A percentile compares a stretch with the other conserved stretches of the same genome.
phyloP scores from a whole-genome alignment of 495 filamentous ascomycete genomes.

The Neurospora sublineolata region DNA sequence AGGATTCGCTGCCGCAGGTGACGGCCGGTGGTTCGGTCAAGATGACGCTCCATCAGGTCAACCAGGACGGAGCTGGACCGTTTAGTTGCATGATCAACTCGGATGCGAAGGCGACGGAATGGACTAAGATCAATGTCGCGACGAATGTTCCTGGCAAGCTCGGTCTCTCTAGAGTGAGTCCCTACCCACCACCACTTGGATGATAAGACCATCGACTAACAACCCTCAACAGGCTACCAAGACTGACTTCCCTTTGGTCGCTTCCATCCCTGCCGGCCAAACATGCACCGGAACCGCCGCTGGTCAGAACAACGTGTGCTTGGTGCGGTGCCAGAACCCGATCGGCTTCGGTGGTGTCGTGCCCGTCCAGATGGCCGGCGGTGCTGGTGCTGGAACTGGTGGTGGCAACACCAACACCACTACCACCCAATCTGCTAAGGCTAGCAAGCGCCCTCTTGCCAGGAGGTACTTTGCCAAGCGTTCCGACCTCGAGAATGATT shows the following conservation, averaged over 20 bases:
- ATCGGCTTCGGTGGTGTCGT: conserved; percentile 44
- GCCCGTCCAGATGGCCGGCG: conserved; percentile 36
- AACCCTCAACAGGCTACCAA: conserved; percentile 12
- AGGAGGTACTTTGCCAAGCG: not conserved
- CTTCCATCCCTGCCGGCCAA: conserved; percentile 35
- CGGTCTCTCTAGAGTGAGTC: not conserved
- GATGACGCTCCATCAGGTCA: conserved; percentile 45
- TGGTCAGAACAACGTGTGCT: conserved; percentile 38
- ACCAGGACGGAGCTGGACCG: conserved; percentile 36
- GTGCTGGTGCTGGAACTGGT: conserved; percentile 1
- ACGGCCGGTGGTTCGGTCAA: conserved; percentile 32
- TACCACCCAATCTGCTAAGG: not conserved
- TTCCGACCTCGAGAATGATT: not conserved
- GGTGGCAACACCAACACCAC: conserved; percentile 1
- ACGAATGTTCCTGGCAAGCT: conserved; percentile 23
- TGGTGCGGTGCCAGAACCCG: conserved; percentile 43
- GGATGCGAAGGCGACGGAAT: conserved; percentile 34
- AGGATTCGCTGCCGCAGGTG: conserved; percentile 36
- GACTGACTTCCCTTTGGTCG: conserved; percentile 34
- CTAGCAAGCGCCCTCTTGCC: not conserved
- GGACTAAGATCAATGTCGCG: conserved; percentile 28
- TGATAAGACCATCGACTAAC: not conserved
- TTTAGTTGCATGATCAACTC: conserved; percentile 40
- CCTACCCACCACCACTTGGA: not conserved
- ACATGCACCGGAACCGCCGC: conserved; percentile 42